Base-by-base conservation (phyloP, 768 basidiomycete genomes). In the Rhodotorula paludigena region DNA sequence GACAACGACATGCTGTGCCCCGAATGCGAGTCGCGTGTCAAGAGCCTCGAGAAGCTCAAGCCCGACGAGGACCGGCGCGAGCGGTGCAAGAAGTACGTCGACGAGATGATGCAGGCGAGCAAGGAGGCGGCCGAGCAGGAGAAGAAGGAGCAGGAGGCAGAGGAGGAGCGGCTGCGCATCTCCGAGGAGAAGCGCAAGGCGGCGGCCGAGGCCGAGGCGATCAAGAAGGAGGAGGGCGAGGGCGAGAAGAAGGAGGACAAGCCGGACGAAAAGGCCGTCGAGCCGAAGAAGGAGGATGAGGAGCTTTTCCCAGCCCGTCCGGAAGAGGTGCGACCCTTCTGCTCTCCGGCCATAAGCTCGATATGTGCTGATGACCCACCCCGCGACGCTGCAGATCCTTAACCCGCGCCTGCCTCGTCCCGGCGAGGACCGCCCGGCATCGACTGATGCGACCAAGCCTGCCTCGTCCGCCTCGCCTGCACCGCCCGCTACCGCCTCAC, bases 1-100 rank as follows among this genome's bases (percentile, higher is more conserved):
- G 94, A 98, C 78, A 86, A 90, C 79, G 92, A 96, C 81, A 98
- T 98, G 78, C 81, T 88, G 64, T 98, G 94, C 79, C 93, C 91
- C 14, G 86, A 86, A 73, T 98, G 96, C 78, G 83, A 85, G 70
- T 87, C 87, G 79, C 92, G 89, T 80, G 85, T 98, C 67, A 83
- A 87, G 6, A 92, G 89, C 42, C 80, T 98, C 74, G 92, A 96
- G 81, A 90, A 90, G 79, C 82, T 98, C 56, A 78, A 85, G 63
- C 77, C 84, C 75, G 92, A 97, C 80, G 89, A 86, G 77, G 86
- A 86, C 44, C 84, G 84, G 80, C 85, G 94, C 67, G 85, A 83
- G 54, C 87, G 83, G 74, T 90, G 93, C 49, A 79, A 81, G 60
- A 88, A 88, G 68, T 92, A 94, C 76, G 89, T 97, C 75, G 86